A percentile compares a stretch with the other conserved stretches of the same genome.
Evolutionary conservation across 1,284 basidiomycete genomes (phyloP).

Genomic region (Leucoagaricus sp.): DNA sequence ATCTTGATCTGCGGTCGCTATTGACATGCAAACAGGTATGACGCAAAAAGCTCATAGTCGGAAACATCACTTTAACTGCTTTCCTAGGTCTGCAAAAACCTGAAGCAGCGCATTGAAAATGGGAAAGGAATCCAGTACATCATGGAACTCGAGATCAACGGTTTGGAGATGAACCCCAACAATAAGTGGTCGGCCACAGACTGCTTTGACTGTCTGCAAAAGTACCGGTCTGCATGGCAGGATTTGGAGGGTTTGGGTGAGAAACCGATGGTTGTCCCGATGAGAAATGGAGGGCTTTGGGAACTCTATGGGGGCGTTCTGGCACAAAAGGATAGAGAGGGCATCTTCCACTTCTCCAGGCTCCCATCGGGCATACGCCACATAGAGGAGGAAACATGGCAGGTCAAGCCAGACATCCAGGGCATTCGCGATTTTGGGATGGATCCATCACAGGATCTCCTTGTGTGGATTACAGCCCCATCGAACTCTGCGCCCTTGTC

Average conservation of each 20-base stretch:
- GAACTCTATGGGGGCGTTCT: slow-evolving; percentile 65
- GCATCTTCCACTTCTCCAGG: slow-evolving; percentile 44
- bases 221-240: slow-evolving; percentile 51
- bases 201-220: slow-evolving; percentile 42
- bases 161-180: slow-evolving; percentile 47
- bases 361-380: slow-evolving; percentile 49
- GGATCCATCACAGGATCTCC: slow-evolving; percentile 62
- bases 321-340: slow-evolving; percentile 37
- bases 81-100: slow-evolving; percentile 44
- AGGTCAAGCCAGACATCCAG: slow-evolving; percentile 36
- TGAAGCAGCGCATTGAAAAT: slow-evolving; percentile 38
- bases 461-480: slow-evolving; percentile 48
- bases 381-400: slow-evolving; percentile 52
- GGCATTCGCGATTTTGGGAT: slow-evolving; percentile 60
- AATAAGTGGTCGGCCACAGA: slow-evolving; percentile 29
- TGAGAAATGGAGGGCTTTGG: slow-evolving; percentile 45
- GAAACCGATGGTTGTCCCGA: slow-evolving; percentile 31
- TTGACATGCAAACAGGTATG: slow-evolving; percentile 42
- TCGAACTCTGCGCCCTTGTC: slow-evolving; percentile 20
- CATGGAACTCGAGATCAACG: slow-evolving; percentile 52
- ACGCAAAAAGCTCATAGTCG: neutral
- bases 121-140: slow-evolving; percentile 39
- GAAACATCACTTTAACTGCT: neutral
- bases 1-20: slow-evolving; percentile 35
- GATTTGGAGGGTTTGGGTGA: slow-evolving; percentile 39